Base-by-base conservation (phyloP, 2,329 filamentous ascomycete species). In the Fusarium oligoseptatum region DNA sequence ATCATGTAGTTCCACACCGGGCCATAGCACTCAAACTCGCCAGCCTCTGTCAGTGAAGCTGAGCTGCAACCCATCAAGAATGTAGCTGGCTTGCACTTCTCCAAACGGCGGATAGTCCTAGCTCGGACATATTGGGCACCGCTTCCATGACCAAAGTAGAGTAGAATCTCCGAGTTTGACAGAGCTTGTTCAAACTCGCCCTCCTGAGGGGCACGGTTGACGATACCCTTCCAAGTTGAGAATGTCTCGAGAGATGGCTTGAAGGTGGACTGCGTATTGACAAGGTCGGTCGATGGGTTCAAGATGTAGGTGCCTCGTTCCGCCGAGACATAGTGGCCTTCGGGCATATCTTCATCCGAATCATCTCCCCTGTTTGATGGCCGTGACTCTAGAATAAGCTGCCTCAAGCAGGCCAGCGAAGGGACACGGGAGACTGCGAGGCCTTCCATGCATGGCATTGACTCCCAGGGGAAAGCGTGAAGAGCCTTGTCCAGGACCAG, bases 141-240 rank as follows among this genome's bases (percentile, higher is more conserved):
- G 75, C 94, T 96, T 70, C 97, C 97, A 84, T 99, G 97, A 2
- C 97, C 97, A 82, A 99, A 98, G 85, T 99, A 99, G 12, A 99
- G 88, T 27, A 98, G 86, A 3, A 98, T 85, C 67, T 95, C 92
- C 20, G 91, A 92, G 0, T 86, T 83, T 56, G 89, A 85, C 10
- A 99, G 88, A 0, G 89, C 90, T 0, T 84, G 78, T 73, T 92
- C 91, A 82, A 98, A 96, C 71, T 97, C 94, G 3, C 88, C 83
- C 81, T 98, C 96, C 0, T 88, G 90, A 1, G 97, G 97, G 3
- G 88, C 87, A 24, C 90, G 91, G 70, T 90, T 89, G 67, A 93
- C 87, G 68, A 97, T 91, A 52, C 90, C 87, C 4, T 85, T 89
- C 95, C 95, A 98, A 6, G 89, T 85, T 2, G 92, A 90, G 39